Conservation (phyloP, 768 basidiomycete species). For the Panellus pusillus region DNA sequence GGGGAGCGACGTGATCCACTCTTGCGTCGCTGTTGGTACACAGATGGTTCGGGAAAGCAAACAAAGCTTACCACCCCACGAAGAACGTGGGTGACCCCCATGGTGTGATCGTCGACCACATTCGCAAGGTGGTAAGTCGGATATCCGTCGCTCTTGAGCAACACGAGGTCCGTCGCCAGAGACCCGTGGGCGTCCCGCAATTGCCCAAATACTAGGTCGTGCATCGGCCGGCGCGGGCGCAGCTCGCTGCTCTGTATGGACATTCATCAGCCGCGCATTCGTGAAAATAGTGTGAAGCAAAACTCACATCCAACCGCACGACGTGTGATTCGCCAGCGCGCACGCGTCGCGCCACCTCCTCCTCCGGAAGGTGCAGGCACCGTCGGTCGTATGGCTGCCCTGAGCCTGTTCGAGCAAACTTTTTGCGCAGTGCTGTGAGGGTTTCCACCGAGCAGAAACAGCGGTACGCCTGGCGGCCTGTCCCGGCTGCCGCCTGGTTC, state of each 20-base stretch:
- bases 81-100: slow-evolving; percentile 95
- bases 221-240: slow-evolving; percentile 48
- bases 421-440: slow-evolving; percentile 66
- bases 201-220: slow-evolving; percentile 76
- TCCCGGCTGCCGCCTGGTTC: slow-evolving; percentile 53
- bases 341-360: slow-evolving; percentile 76
- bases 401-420: slow-evolving; percentile 70
- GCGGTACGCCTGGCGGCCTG: slow-evolving; percentile 91
- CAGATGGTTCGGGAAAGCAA: neutral
- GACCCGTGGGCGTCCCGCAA: slow-evolving; percentile 76
- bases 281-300: neutral
- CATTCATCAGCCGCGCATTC: neutral
- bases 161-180: slow-evolving; percentile 83
- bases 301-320: slow-evolving; percentile 82
- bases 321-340: slow-evolving; percentile 76
- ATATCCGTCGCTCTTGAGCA: slow-evolving; percentile 89
- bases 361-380: slow-evolving; percentile 83
- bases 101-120: slow-evolving; percentile 93
- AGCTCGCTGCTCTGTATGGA: slow-evolving; percentile 54
- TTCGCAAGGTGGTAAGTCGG: slow-evolving; percentile 97
- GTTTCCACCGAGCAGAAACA: slow-evolving; percentile 88
- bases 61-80: slow-evolving; percentile 81
- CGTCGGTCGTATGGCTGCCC: slow-evolving; percentile 84
- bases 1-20: slow-evolving; percentile 92
- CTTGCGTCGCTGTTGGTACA: slow-evolving; percentile 45